Evolutionary conservation across 345 rosid species (phyloP), one percentile per base, ranked within the genome.

Genomic region (Lepidium didymum): DNA sequence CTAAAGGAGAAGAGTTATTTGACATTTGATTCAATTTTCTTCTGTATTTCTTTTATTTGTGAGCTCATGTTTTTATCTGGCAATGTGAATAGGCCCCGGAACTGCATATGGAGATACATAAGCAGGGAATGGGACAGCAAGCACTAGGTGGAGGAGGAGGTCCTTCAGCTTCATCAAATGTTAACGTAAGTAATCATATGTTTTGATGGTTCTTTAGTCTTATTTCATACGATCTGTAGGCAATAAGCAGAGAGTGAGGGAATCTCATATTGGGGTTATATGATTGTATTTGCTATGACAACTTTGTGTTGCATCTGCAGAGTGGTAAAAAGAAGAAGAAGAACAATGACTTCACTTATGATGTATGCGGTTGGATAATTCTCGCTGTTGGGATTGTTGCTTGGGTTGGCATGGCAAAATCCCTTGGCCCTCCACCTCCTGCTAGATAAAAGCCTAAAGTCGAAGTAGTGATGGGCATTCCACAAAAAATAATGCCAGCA

Each of bases 351-450:
- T 82, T 91, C 74, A 85, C 81, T 46, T 94, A 94, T 21, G 96
- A 94, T 76, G 79, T 89, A 76, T 81, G 82, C 14, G 97, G 99
- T 59, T 91, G 97, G 97, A 70, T 91, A 51, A 84, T 91, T 79
- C 91, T 94, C 1, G 96, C 86, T 8, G 84, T 82, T 13, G 97
- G 99, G 41, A 76, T 91, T 63, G 86, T 94, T 56, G 85, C 89
- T 10, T 91, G 97, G 95, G 80, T 91, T 16, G 87, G 92, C 12
- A 84, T 94, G 69, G 88, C 97, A 10, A 94, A 89, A 80, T 82
- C 93, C 43, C 86, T 86, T 8, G 61, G 87, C 85, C 98, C 98
- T 72, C 74, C 80, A 47, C 77, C 80, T 61, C 77, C 80, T 31
- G 62, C 77, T 25, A 68, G 75, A 75, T 75, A 49, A 55, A 29